Evolutionary conservation across 768 basidiomycete species (phyloP), one percentile per base, ranked within the genome.

Genomic region (Podaxis carcinomalis): DNA sequence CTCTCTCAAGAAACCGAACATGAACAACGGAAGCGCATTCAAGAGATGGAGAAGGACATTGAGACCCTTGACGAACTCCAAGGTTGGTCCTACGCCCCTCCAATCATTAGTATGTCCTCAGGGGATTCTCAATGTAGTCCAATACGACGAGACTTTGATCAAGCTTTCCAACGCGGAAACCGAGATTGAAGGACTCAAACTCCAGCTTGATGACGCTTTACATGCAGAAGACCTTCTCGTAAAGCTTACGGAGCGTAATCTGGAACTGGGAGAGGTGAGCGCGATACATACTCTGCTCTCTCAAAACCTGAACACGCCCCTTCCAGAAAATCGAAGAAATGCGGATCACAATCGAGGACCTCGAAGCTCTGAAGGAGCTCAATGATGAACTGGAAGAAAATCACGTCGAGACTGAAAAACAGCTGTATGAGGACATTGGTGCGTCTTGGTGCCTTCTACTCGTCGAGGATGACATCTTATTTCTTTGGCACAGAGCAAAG

Each of bases 321-420:
- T 39, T 23, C 4, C 67, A 95, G 92, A 95, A 95, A 86, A 94
- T 98, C 65, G 97, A 98, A 71, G 95, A 98, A 74, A 95, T 98
- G 91, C 85, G 93, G 11, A 88, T 93, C 57, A 92, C 92, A 0
- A 93, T 98, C 57, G 96, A 98, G 71, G 97, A 99, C 68, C 85
- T 98, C 3, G 97, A 99, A 70, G 86, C 95, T 10, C 83, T 99
- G 44, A 92, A 95, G 70, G 97, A 98, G 68, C 88, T 99, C 51
- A 93, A 90, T 59, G 96, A 99, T 63, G 97, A 99, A 74, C 82
- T 99, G 2, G 97, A 98, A 72, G 95, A 98, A 74, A 95, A 93
- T 67, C 96, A 98, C 64, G 70, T 92, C 2, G 96, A 97, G 73
- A 92, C 94, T 0, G 96, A 98, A 75, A 95, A 92, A 70, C 83